A percentile compares a stretch with the other conserved stretches of the same genome.
These are phyloP conservation scores for Diaporthe vexans DNA, from an alignment of 2,329 filamentous ascomycete species.

Conservation along the genomic window DNA sequence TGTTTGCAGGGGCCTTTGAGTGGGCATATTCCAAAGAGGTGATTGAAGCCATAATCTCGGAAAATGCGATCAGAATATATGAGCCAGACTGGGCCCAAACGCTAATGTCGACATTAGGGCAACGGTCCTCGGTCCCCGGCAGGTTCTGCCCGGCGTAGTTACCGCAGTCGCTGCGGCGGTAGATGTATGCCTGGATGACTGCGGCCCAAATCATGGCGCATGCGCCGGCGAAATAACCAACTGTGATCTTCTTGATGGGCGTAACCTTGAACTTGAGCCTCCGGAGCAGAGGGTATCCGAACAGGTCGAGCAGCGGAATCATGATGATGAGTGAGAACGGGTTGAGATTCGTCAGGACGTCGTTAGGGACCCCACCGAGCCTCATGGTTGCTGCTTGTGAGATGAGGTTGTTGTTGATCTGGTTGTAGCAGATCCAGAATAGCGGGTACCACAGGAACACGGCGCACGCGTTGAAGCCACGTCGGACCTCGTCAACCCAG, in stretches of 20 bases:
- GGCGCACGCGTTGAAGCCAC: constrained; percentile 76
- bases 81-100: constrained; percentile 71
- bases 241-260: constrained; percentile 81
- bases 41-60: constrained; percentile 47
- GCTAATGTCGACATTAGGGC: constrained; percentile 66
- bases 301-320: constrained; percentile 77
- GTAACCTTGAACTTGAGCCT: constrained; percentile 76
- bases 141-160: constrained; percentile 42
- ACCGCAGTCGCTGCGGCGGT: constrained; percentile 73
- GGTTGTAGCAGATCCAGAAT: constrained; percentile 67
- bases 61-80: constrained; percentile 62
- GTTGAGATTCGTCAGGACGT: constrained; percentile 81
- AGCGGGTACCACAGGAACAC: constrained; percentile 80
- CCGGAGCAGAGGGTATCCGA: constrained; percentile 78
- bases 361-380: constrained; percentile 80
- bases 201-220: constrained; percentile 70
- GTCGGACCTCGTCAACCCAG: constrained; percentile 81
- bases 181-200: constrained; percentile 72
- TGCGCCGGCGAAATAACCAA: constrained; percentile 76
- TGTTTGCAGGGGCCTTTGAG: constrained; percentile 82
- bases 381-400: constrained; percentile 76
- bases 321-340: constrained; percentile 81
- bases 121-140: constrained; percentile 55
- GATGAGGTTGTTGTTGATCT: constrained; percentile 70
- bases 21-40: constrained; percentile 80